Evolutionary conservation across 1,284 basidiomycete genomes (phyloP), one percentile per base, ranked within the genome.

Genomic region (Naganishia albida): DNA sequence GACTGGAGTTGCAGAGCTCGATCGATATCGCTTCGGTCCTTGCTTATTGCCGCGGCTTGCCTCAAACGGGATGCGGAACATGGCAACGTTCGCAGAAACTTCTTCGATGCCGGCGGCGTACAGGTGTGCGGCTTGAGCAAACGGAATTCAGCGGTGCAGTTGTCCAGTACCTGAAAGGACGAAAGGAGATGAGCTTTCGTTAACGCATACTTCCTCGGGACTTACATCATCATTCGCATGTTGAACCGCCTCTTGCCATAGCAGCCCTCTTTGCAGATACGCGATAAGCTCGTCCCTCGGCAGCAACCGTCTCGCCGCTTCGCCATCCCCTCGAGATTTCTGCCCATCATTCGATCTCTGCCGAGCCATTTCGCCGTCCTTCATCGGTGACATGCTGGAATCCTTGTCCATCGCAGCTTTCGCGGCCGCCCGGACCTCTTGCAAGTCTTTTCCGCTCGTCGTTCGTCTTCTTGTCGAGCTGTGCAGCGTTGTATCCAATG

Each of bases 231-330:
- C 44, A 34, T 51, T 57, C 3, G 56, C 56, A 40, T 65, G 64
- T 20, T 51, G 46, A 18, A 51, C 50, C 7, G 56, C 56, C 48
- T 65, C 64, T 30, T 65, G 46, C 42, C 49, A 65, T 39, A 65
- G 34, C 38, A 65, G 34, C 10, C 64, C 64, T 20, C 64, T 65
- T 28, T 65, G 64, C 55, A 65, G 28, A n/a, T 59, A 49, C 20
- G 54, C 53, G 16, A 65, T 50, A 34, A 65, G 50, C 56, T 65
- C 49, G 10, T 51, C 64, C 30, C 64, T 65, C 2, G 64, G 49
- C 23, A 65, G 15, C 20, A 50, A 48, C 43, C 34, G 34, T 44
- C 52, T 39, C 15, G 10, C 20, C 12, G 15, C 40, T 6, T 50
- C 38, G 7, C 28, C 38, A 42, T 64, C 54, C 7, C 20, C 46